These are phyloP conservation scores for Tothia fuscella DNA, from an alignment of 2,329 filamentous ascomycete genomes.

Conservation along the genomic window DNA sequence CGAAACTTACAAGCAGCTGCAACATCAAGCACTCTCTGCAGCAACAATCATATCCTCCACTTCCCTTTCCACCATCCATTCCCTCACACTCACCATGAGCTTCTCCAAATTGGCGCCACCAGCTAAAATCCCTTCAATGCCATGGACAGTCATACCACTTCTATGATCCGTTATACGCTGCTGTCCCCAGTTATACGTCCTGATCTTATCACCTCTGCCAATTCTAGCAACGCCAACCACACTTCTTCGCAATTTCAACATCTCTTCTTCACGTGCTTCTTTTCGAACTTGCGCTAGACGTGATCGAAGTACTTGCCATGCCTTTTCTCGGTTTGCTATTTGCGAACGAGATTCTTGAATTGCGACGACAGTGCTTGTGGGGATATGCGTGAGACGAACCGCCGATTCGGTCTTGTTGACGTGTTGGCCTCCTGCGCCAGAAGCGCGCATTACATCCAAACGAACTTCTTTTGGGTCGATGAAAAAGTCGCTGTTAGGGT, in stretches of 20 bases:
- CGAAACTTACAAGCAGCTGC: too few species aligned
- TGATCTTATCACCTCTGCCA: slow-evolving; percentile 84
- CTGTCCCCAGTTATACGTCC: slow-evolving; percentile 75
- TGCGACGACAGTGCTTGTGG: slow-evolving; percentile 73
- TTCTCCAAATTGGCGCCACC: slow-evolving; percentile 61
- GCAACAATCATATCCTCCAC: slow-evolving; percentile 52
- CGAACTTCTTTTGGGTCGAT: slow-evolving; percentile 73
- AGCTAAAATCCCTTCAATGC: slow-evolving; percentile 66
- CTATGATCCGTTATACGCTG: slow-evolving; percentile 83
- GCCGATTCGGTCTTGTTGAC: slow-evolving; percentile 98
- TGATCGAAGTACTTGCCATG: slow-evolving; percentile 75
- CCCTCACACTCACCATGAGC: slow-evolving; percentile 65
- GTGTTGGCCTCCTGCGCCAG: slow-evolving; percentile 90
- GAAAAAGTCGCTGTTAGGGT: slow-evolving; percentile 86
- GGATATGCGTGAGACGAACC: slow-evolving; percentile 80
- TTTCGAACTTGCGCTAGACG: slow-evolving; percentile 68
- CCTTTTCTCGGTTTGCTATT: slow-evolving; percentile 73
- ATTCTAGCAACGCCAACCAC: slow-evolving; percentile 69
- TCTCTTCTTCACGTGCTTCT: slow-evolving; percentile 73
- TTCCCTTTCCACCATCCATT: slow-evolving; percentile 65
- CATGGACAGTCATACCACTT: slow-evolving; percentile 66
- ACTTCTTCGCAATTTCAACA: slow-evolving; percentile 60
- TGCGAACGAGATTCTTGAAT: slow-evolving; percentile 93
- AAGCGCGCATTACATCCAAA: slow-evolving; percentile 79
- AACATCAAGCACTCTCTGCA: slow-evolving; percentile 2